phyloP scores from a whole-genome alignment of 768 basidiomycete genomes.

The Amylocystis lapponica region DNA sequence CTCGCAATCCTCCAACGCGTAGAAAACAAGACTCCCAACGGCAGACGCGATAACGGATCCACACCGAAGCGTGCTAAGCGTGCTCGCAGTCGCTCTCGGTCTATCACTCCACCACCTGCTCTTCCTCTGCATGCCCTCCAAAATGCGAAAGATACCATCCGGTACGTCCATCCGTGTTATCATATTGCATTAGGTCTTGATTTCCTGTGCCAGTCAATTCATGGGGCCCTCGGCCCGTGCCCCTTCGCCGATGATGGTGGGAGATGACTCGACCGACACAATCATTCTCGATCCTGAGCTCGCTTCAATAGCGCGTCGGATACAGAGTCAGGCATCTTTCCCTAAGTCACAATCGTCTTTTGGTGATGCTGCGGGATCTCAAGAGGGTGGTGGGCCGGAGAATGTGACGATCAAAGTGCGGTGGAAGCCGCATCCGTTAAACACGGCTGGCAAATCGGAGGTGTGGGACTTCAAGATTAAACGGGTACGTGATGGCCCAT shows the following conservation, averaged over 20 bases:
- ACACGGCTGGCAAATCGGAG: constrained; percentile 32
- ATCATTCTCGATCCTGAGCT: constrained; percentile 59
- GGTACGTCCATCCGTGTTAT: constrained; percentile 46
- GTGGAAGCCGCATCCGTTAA: constrained; percentile 63
- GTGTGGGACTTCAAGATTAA: constrained; percentile 52
- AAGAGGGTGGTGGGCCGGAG: constrained; percentile 28
- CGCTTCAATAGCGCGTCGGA: constrained; percentile 44
- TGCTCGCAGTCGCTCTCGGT: constrained; percentile 56
- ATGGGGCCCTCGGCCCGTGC: constrained; percentile 37
- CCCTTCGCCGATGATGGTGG: constrained; percentile 41
- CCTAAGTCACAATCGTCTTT: constrained; percentile 18
- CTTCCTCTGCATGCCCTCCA: constrained; percentile 49
- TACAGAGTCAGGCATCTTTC: constrained; percentile 24
- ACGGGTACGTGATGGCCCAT: constrained; percentile 36
- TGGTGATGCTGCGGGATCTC: constrained; percentile 14
- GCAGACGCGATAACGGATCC: constrained; percentile 1
- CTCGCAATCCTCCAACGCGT: constrained; percentile 33
- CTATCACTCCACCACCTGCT: constrained; percentile 72
- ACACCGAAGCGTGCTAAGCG: constrained; percentile 21
- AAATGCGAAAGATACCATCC: constrained; percentile 52
- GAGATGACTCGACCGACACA: constrained; percentile 43
- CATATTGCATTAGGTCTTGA: constrained; percentile 2
- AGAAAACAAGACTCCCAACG: constrained; percentile 18
- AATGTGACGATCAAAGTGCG: constrained; percentile 47
- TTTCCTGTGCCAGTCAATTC: constrained; percentile 35